Conservation (phyloP, 2,329 filamentous ascomycete genomes). For the Colletotrichum navitas region DNA sequence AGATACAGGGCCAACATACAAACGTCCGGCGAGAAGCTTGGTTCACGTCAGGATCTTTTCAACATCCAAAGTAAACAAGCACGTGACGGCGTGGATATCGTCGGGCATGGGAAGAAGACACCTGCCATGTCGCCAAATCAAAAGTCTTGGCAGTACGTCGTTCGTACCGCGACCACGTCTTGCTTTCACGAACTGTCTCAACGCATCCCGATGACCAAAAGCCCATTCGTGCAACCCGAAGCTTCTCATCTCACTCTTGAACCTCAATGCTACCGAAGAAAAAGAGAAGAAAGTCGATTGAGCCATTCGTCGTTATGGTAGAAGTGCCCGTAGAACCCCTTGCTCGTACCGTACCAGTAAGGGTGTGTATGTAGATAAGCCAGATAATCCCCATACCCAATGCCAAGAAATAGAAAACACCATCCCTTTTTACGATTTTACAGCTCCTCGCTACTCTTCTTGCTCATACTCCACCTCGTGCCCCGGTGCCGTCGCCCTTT, state of each 20-base stretch:
- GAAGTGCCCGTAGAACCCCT: slow-evolving; percentile 9
- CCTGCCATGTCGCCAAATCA: neutral
- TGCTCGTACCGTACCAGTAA: neutral
- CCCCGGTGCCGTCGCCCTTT: neutral
- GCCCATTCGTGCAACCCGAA: neutral
- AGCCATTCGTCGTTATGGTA: slow-evolving; percentile 22
- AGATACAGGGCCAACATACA: no score
- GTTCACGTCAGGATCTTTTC: slow-evolving; percentile 1
- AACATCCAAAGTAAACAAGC: neutral
- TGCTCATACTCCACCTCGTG: neutral
- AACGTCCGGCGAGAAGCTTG: slow-evolving; percentile 21
- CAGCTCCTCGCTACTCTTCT: neutral
- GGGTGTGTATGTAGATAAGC: neutral
- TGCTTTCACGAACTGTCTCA: neutral
- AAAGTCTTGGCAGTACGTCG: neutral
- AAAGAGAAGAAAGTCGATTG: neutral
- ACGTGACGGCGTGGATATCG: slow-evolving; percentile 14
- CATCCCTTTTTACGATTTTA: neutral
- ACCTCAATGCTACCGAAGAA: neutral
- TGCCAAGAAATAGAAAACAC: slow-evolving; percentile 15
- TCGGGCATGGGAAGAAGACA: neutral
- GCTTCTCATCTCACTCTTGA: neutral
- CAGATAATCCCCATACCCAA: slow-evolving; percentile 21
- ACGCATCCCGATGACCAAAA: neutral
- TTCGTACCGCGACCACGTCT: neutral